Base-by-base conservation (phyloP, 1,284 basidiomycete species). In the Tremellales sp. region DNA sequence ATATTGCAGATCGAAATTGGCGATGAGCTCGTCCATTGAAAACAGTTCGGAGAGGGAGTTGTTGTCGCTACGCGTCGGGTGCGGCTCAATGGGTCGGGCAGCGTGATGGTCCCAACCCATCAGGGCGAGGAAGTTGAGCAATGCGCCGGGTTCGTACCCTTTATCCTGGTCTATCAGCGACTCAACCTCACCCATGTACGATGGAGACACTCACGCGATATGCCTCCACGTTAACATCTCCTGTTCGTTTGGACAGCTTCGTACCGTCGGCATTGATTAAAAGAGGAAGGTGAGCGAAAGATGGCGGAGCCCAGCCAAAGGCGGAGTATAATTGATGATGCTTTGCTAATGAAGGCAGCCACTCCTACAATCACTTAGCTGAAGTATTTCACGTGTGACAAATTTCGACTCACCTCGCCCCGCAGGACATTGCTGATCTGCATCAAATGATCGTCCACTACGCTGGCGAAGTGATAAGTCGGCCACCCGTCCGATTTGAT, bases 371-470 rank as follows among this genome's bases (percentile, higher is more conserved):
- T 8, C n/a, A 17, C 17, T 29, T 15, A 40, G 35, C 21, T 42
- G 1, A 24, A 33, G 40, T 19, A 23, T 12, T 15, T 8, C 29
- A 31, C 8, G 15, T 8, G 29, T 15, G 29, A 31, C 29, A 27
- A 27, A 25, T 21, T 45, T 10, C 22, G 3, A 61, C 79, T 45
- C 51, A 86, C 90, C 79, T 97, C 94, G 37, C 96, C 96, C 19
- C 96, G 82, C 1, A 98, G 75, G 2, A 98, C 93, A 72, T 98
- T 94, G 0, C 90, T 89, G 40, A 99, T 91, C 0, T 84, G 84
- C 96, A 99, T 99, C 60, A 86, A 83, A 62, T 91, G 83, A 73
- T 98, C 96, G 58, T 99, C 96, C 0, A 96, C 89, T 0, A 98
- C 89, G 26, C 84, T 93, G 0, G 96, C 94, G 2, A 99, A 81